Evolutionary conservation across 306 rosid species (phyloP), one percentile per base, ranked within the genome.

Genomic region (Chamaecrista fasciculata): DNA sequence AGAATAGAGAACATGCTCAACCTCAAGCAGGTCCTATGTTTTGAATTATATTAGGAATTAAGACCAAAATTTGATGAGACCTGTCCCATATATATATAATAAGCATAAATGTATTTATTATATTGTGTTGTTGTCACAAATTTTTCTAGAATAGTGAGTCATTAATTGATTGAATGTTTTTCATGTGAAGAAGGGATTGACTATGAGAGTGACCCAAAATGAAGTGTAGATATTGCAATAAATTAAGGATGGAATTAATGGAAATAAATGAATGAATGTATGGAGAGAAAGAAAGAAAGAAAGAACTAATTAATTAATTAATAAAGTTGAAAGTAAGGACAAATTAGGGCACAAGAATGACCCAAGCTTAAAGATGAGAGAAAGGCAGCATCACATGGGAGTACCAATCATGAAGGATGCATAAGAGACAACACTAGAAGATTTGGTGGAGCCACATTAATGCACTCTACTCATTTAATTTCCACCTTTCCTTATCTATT

Each of bases 381-480:
- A 80, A 95, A 81, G 84, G 92, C 96, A 92, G 62, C 78, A 76
- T 83, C 98, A 92, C 98, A 92, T 92, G 98, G 98, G 93, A 86
- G 78, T 70, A 65, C 62, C 89, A 86, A 86, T 87, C 61, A 84
- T 89, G 95, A 87, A 87, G 87, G 82, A 81, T 63, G 85, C 82
- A 83, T 79, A 89, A 86, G 98, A 89, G 98, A 92, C 96, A 92
- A 87, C 73, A 85, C 81, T 82, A 81, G 96, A 86, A 91, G 95
- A 92, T 92, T 84, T 81, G 78, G 89, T 86, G 92, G 96, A 86
- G 92, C 98, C 96, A 44, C 83, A 62, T 89, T 84, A 89, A 86
- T 87, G 89, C n/a, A 11, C 69, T 82, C 76, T 80, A 62, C 66
- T 68, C 69, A 0, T 68, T 23, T 50, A 31, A 60, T 69, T 40